Evolutionary conservation across 176 grass and related monocot genomes (phyloP), one percentile per base, ranked within the genome.

Genomic region (Elaeis guineensis): DNA sequence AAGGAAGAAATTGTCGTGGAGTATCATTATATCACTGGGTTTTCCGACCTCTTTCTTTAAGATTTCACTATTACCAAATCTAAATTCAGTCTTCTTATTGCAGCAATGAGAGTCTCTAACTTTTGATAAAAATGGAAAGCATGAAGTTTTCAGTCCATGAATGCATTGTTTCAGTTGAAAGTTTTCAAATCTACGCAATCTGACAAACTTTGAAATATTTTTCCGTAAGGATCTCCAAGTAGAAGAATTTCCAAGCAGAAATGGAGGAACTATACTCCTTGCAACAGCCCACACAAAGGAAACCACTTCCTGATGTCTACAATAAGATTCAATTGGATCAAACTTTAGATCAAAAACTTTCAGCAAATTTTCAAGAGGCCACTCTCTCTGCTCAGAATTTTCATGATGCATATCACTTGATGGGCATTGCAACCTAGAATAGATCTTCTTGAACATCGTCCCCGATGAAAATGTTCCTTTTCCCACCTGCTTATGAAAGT

Each of bases 161-260:
- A 90, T 71, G 69, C 82, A 90, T 66, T 90, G 79, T 30, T 63
- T 76, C 22, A 90, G 66, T 35, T 73, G 67, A 64, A 80, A 82
- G 21, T 66, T 78, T 69, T 96, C 86, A 30, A 62, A 79, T 58
- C 80, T 82, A 21, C 83, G 70, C 52, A 87, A 72, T 21, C 68
- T 74, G 66, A 90, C 64, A 67, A 96, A 87, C 76, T 84, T 96
- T 69, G 83, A 84, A 70, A 96, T 90, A 66, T 84, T 96, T 69
- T 50, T 72, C 69, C 77, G 86, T 53, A 96, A 70, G 7, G 39
- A 69, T 82, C 86, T 96, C 83, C 82, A 79, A 58, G 68, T 77
- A 62, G 50, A 64, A 77, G 66, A 78, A 62, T 80, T 80, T 57
- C 83, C 91, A 73, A 96, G 73, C 59, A 96, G 79, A 52, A 80